Base-by-base conservation (phyloP, 192 early-diverging fungal genomes). In the Coemansia sp. region DNA sequence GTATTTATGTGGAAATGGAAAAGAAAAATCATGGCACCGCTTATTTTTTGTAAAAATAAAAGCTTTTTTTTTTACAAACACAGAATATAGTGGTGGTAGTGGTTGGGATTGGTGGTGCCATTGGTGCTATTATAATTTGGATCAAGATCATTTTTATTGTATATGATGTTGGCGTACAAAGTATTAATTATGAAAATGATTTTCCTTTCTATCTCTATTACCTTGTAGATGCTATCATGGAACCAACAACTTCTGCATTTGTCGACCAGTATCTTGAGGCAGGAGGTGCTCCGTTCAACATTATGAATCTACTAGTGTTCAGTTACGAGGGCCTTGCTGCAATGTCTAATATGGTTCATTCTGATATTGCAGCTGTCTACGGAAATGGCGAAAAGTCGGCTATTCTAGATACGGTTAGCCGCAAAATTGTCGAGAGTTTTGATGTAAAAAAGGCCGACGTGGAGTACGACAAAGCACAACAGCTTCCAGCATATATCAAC, bases 401-500 rank as follows among this genome's bases (percentile, higher is more conserved):
- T 8, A 51, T 77, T 8, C 39, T 62, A 16, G 84, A 87, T 13
- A 77, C 86, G 0, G 65, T 90, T 39, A 86, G 85, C 40, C 74
- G 79, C 61, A 77, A 80, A 57, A 85, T 91, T 11, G 76, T 88
- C 61, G 86, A 89, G 16, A 73, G 74, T 14, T 91, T 91, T 63
- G 86, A 91, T 60, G 73, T 87, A 22, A 69, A 75, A 38, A 64
- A 69, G 14, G 86, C 86, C 9, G 89, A 91, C 65, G 62, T 56
- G 2, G 72, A 81, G n/a, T 87, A 82, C 50, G 78, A 75, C 67
- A 48, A 64, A 12, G 79, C 81, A n/a, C 62, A 85, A 71, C 74
- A 77, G 41, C 76, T 79, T 38, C 88, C 88, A 2, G 72, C 71
- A n/a, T 88, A 87, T 78, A 69, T 91, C 10, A 51, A 64, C 20